A percentile compares a stretch with the other conserved stretches of the same genome.
Conservation (phyloP, 2,329 filamentous ascomycete species). For the Colletotrichum sp. region DNA sequence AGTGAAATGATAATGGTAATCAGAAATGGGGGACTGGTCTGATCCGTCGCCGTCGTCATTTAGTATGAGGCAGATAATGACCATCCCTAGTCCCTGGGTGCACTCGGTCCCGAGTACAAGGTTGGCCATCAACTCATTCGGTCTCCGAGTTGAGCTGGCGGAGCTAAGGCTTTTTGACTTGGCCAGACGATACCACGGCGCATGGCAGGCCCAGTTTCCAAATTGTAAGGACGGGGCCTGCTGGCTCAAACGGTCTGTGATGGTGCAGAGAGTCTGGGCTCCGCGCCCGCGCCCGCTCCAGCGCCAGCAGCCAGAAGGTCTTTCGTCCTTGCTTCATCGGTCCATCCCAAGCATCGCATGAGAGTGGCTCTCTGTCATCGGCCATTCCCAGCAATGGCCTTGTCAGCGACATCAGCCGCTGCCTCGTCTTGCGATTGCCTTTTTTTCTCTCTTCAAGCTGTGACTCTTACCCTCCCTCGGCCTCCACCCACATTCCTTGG, state of each 20-base stretch:
- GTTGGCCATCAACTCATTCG: neutral
- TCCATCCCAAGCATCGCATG: slow-evolving; percentile 3
- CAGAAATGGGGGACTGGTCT: neutral
- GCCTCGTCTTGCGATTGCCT: slow-evolving; percentile 6
- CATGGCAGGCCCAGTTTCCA: slow-evolving; percentile 5
- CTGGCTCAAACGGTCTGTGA: slow-evolving; percentile 12
- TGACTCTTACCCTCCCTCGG: neutral
- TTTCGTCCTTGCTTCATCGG: neutral
- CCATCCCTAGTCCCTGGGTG: neutral
- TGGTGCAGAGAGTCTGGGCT: neutral
- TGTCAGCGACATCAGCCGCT: neutral
- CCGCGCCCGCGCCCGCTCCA: neutral
- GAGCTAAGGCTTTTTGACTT: neutral
- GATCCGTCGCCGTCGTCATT: neutral
- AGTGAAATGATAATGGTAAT: neutral
- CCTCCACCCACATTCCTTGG: neutral
- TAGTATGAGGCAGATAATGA: neutral
- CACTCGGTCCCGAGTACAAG: neutral
- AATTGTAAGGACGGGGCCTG: slow-evolving; percentile 11
- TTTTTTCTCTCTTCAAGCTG: neutral
- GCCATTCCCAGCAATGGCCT: neutral
- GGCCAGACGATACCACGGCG: neutral
- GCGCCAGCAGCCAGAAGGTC: neutral
- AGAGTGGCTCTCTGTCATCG: neutral
- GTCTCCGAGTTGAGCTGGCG: neutral